Percentiles rank a stretch among this genome's conserved stretches.
Evolutionary conservation across 495 filamentous ascomycete species (phyloP).

Genomic region (Chaetomium tenue): DNA sequence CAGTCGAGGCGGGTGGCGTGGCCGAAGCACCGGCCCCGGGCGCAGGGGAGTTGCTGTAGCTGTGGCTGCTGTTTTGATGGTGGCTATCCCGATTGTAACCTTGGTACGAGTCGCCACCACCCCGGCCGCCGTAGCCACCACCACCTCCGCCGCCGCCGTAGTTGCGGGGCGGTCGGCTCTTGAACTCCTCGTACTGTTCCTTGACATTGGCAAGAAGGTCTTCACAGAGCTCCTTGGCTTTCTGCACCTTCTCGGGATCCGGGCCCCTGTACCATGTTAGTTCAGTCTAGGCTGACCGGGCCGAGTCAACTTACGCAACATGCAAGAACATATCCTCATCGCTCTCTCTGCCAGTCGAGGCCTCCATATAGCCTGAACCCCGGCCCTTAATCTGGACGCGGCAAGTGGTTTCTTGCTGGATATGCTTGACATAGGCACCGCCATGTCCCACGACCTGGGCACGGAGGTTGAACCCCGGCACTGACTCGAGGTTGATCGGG

Average conservation of each 20-base stretch:
- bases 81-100: slow-evolving; percentile 42
- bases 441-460: slow-evolving; percentile 93
- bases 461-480: slow-evolving; percentile 93
- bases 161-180: slow-evolving; percentile 73
- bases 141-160: slow-evolving; percentile 50
- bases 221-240: slow-evolving; percentile 82
- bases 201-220: slow-evolving; percentile 81
- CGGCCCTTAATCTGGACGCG: slow-evolving; percentile 97
- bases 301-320: slow-evolving; percentile 68
- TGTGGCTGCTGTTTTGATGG: slow-evolving; percentile 38
- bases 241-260: slow-evolving; percentile 78
- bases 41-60: slow-evolving; percentile 40
- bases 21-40: slow-evolving; percentile 39
- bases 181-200: slow-evolving; percentile 84
- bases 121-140: slow-evolving; percentile 38
- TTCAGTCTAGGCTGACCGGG: background rate
- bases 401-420: slow-evolving; percentile 89
- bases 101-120: slow-evolving; percentile 43
- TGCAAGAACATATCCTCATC: slow-evolving; percentile 96
- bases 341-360: slow-evolving; percentile 76
- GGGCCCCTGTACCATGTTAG: slow-evolving; percentile 67
- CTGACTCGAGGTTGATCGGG: slow-evolving; percentile 81
- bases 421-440: slow-evolving; percentile 93
- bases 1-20: slow-evolving; percentile 36
- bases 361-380: slow-evolving; percentile 92